Evolutionary conservation across 1,284 basidiomycete genomes (phyloP).

Genomic region (Rhodotorula sp.): DNA sequence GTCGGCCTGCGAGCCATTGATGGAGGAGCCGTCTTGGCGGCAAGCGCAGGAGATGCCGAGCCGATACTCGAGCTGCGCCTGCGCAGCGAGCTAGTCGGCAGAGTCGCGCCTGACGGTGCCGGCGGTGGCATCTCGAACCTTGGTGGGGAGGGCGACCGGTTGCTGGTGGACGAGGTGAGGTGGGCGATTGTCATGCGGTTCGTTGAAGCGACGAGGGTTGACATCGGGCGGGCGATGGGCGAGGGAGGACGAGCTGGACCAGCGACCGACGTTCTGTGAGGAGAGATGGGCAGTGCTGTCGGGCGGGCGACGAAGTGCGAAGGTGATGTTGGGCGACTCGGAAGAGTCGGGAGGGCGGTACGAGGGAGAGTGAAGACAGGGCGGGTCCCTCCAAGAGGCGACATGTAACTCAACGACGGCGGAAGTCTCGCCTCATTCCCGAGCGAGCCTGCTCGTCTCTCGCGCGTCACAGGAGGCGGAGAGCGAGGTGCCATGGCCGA

Average conservation of each 20-base stretch:
- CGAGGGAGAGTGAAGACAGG: background rate
- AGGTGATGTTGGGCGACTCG: background rate
- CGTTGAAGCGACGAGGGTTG: conserved; percentile 3
- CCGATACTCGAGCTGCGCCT: background rate
- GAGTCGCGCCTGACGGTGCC: background rate
- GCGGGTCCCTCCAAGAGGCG: background rate
- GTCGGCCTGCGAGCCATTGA: too few relatives aligned
- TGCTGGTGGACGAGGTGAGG: conserved; percentile 4
- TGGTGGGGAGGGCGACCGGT: background rate
- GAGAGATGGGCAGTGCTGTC: background rate
- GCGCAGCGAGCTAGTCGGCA: conserved; percentile 1
- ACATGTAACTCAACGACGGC: conserved; percentile 20
- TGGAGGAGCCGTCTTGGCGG: too few relatives aligned
- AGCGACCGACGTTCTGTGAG: too few relatives aligned
- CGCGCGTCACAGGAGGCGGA: background rate
- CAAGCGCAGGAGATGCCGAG: too few relatives aligned
- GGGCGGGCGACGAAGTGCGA: background rate
- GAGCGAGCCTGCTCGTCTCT: conserved; percentile 13
- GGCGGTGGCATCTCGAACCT: conserved; percentile 5
- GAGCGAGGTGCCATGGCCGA: conserved; percentile 6
- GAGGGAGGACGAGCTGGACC: background rate
- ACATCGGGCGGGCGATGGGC: background rate
- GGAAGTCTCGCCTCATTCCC: background rate
- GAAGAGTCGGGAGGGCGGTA: conserved; percentile 1
- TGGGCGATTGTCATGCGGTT: conserved; percentile 22